Base-by-base conservation (phyloP, 345 rosid genomes). In the Gossypium raimondii region DNA sequence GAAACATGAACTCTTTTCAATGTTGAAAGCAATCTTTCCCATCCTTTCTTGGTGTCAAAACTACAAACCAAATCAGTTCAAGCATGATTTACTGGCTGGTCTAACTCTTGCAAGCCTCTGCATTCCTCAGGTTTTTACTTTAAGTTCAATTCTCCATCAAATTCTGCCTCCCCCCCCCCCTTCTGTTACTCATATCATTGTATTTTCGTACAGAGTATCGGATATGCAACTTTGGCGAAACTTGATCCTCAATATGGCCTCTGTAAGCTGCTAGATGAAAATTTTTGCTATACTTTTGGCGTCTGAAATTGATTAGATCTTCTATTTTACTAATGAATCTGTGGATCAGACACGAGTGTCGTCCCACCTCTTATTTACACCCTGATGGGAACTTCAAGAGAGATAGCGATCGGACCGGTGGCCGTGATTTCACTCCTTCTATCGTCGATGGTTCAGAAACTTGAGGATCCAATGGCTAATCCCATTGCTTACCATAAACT, bases 161-260 rank as follows among this genome's bases (percentile, higher is more conserved):
- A 34, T 34, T 34, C 41, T 34, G 41, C 41, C 41, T 1, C 38
- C 38, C 38, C 38, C 38, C 38, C 38, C 38, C 38, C 6, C 0
- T 34, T 47, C n/a, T 72, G 22, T 29, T 24, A 2, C 44, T 61
- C 18, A 29, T 61, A 62, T 29, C n/a, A 7, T 61, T 27, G 43
- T 60, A 60, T 20, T 73, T 65, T 75, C n/a, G 11, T 78, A 79
- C 76, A 93, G 97, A 88, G 97, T 64, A 92, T 94, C 75, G 98
- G 98, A 68, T 94, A 92, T 79, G 98, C 98, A 22, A 88, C 95
- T 71, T 78, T 94, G 77, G 97, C 98, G 22, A 92, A 84, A 86
- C 97, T 94, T 74, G 97, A 90, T 86, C 97, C 98, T 76, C 90
- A 89, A 76, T 92, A 89, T 77, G 98, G 98, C 13, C 91, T 94